Percentiles rank a stretch among this genome's conserved stretches.
These are phyloP conservation scores for Leptographium procerum DNA, from an alignment of 2,329 filamentous ascomycete species.

Conservation along the genomic window DNA sequence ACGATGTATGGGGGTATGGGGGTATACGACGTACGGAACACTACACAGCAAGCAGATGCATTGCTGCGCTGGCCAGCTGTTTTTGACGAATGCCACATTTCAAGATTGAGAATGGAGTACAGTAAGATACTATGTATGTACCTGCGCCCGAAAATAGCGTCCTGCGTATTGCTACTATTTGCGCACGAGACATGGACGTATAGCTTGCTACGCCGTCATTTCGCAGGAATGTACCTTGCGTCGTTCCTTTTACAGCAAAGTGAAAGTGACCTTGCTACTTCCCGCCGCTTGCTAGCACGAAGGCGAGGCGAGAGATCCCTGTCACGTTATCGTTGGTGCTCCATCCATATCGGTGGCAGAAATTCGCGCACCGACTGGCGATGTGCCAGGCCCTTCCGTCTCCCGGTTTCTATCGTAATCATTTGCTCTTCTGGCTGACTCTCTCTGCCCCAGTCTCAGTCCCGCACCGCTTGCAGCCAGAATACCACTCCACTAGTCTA, in stretches of 20 bases:
- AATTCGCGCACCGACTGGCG: constrained; percentile 9
- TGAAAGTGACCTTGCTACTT: constrained; percentile 2
- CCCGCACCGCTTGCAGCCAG: not conserved
- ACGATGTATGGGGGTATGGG: too few species aligned
- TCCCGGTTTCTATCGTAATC: constrained; percentile 4
- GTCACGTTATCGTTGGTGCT: constrained; percentile 1
- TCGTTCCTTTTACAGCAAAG: constrained; percentile 4
- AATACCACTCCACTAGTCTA: constrained; percentile 2
- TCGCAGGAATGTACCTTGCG: constrained; percentile 5
- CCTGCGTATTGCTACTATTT: not conserved
- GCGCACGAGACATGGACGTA: not conserved
- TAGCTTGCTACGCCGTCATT: not conserved
- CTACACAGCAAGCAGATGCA: not conserved
- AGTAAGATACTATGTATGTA: too few species aligned
- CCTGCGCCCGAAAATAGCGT: not conserved
- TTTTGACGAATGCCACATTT: not conserved
- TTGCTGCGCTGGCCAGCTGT: not conserved
- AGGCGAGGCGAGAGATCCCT: constrained; percentile 7
- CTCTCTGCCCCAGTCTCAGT: not conserved
- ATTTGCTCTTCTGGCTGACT: not conserved
- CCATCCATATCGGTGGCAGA: constrained; percentile 1
- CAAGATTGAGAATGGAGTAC: not conserved
- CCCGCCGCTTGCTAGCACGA: constrained; percentile 3
- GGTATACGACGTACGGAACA: too few species aligned
- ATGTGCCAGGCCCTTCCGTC: constrained; percentile 4